Base-by-base conservation (phyloP, 352 stramenopile genomes). In the Plasmopara viticola region DNA sequence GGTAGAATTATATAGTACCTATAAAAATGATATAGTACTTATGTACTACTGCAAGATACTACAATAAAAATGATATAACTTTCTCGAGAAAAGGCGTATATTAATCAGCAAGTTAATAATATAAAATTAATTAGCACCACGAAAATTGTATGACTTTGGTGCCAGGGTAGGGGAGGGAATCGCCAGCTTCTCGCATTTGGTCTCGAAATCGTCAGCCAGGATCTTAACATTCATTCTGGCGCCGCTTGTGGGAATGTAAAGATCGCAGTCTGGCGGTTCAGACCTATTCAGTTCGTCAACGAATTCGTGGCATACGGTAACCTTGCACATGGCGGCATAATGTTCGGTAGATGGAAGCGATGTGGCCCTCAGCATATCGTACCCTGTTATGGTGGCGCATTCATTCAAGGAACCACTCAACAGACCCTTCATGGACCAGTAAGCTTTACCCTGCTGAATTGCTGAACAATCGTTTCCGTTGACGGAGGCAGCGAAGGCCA, bases 231-330 rank as follows among this genome's bases (percentile, higher is more conserved):
- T 79, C 54, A 75, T 70, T 53, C 65, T 39, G 17, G 58, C 46
- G 14, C 41, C 20, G 54, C 66, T 78, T n/a, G 62, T 73, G 15
- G 69, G 66, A 48, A 79, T 72, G 35, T 17, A 47, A n/a, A 79
- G 51, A 28, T 65, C 51, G 54, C 70, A 79, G 58, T 79, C 47
- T 4, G 66, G 61, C 0, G 64, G 61, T 44, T 68, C 70, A 31
- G 62, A 52, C 9, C 46, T 33, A 4, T 60, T 38, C 20, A 79
- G 59, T 12, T 35, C 30, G 10, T 55, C 44, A 42, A 76, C 64
- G 13, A 79, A 44, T 10, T 55, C 43, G 39, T 76, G 49, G 51
- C 70, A 79, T 25, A 38, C 38, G 3, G 48, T 29, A 8, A 60
- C 39, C 0, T 15, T 43, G 60, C 70, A 79, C 64, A 79, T 74